Conservation (phyloP, 2,329 filamentous ascomycete species). For the Fusarium transvaalense region DNA sequence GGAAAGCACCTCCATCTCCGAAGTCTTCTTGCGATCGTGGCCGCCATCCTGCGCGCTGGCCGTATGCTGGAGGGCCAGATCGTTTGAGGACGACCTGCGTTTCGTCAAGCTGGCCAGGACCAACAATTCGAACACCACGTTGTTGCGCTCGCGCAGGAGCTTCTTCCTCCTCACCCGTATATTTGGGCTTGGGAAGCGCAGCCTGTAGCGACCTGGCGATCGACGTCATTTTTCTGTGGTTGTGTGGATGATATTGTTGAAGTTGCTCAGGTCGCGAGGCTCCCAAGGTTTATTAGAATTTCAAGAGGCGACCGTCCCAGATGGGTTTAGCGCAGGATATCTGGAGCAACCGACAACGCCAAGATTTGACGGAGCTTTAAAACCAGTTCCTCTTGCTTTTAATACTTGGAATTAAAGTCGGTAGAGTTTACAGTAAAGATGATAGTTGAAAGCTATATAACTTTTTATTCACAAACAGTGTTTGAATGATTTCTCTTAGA, state of each 20-base stretch:
- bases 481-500: background rate
- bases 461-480: background rate
- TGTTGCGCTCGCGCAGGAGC: slow-evolving; percentile 77
- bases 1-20: slow-evolving; percentile 95
- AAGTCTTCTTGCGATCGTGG: slow-evolving; percentile 91
- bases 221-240: slow-evolving; percentile 67
- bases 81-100: slow-evolving; percentile 87
- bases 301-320: slow-evolving; percentile 49
- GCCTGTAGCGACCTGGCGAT: slow-evolving; percentile 79
- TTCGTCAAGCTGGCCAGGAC: slow-evolving; percentile 83
- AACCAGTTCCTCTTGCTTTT: background rate
- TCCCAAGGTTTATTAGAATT: slow-evolving; percentile 50
- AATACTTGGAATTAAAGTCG: background rate
- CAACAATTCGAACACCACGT: slow-evolving; percentile 85
- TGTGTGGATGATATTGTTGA: slow-evolving; percentile 42
- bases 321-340: slow-evolving; percentile 49
- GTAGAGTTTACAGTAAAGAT: too few species aligned
- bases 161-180: slow-evolving; percentile 90
- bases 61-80: slow-evolving; percentile 88
- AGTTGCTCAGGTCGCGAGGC: slow-evolving; percentile 35
- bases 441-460: background rate
- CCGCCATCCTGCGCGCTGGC: slow-evolving; percentile 89
- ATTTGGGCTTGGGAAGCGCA: slow-evolving; percentile 89
- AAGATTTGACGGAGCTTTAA: slow-evolving; percentile 7
- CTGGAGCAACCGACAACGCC: slow-evolving; percentile 2